phyloP scores from a whole-genome alignment of 176 grass and related monocot genomes.

The Triticum monococcum region DNA sequence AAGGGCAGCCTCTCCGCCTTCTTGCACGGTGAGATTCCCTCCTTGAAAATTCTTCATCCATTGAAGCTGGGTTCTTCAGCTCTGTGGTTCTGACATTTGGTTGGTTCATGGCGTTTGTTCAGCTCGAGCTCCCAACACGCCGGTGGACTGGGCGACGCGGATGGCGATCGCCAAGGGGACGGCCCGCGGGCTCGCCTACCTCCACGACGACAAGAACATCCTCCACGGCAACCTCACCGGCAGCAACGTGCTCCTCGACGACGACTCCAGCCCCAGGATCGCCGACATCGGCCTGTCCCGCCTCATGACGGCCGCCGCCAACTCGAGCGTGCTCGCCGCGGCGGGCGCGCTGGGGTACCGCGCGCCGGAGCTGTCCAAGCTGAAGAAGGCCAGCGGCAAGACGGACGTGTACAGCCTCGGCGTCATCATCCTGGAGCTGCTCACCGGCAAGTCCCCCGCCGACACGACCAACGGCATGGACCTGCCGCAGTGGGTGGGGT shows the following conservation, averaged over 20 bases:
- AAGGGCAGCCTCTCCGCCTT: slow-evolving; percentile 44
- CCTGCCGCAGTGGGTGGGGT: slow-evolving; percentile 15
- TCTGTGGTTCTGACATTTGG: slow-evolving; percentile 1
- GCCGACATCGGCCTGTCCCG: slow-evolving; percentile 36
- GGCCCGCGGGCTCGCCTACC: slow-evolving; percentile 36
- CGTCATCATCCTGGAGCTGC: slow-evolving; percentile 43
- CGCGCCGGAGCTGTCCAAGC: slow-evolving; percentile 28
- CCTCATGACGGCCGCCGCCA: slow-evolving; percentile 29
- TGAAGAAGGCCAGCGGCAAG: slow-evolving; percentile 28
- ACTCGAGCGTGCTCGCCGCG: slow-evolving; percentile 5
- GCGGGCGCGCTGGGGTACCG: slow-evolving; percentile 7
- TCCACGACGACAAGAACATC: slow-evolving; percentile 35
- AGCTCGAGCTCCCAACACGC: slow-evolving; percentile 16
- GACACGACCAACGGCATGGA: slow-evolving; percentile 15
- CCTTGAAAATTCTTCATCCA: neutral
- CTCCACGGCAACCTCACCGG: slow-evolving; percentile 51
- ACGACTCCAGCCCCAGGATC: slow-evolving; percentile 35
- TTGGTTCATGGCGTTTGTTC: neutral
- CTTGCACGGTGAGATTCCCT: slow-evolving; percentile 32
- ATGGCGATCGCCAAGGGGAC: slow-evolving; percentile 49
- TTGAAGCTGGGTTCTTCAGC: neutral
- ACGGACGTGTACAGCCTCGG: slow-evolving; percentile 29
- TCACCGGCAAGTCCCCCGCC: slow-evolving; percentile 27
- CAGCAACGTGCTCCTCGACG: slow-evolving; percentile 50
- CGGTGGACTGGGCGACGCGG: slow-evolving; percentile 45